Evolutionary conservation across 306 rosid genomes (phyloP), one percentile per base, ranked within the genome.

Genomic region (Coriaria nepalensis): DNA sequence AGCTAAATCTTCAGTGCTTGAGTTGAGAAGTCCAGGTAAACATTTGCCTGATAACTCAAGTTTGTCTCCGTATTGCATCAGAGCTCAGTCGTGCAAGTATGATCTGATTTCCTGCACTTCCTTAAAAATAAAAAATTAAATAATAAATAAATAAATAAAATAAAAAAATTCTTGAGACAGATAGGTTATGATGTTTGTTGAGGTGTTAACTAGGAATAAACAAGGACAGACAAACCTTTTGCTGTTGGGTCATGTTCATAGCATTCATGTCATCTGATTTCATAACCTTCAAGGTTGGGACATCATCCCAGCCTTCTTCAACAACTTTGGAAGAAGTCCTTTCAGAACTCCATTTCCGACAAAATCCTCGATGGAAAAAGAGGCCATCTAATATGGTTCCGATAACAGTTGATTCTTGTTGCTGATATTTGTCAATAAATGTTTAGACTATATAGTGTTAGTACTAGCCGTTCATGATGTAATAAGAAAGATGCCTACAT

Each of bases 271-370:
- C 95, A 59, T 81, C 86, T 7, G 74, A 56, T 52, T 54, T 69
- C 93, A 88, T 88, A 37, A 81, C 56, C 82, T 88, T 88, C 55
- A 88, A 62, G 32, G 95, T 88, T 10, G 97, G 83, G 4, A 81
- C 93, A 40, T 88, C 97, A 61, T 83, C 90, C 97, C 93, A 88
- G 34, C 95, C 95, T 74, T 88, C 83, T 35, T 81, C 64, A 87
- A 43, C 63, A 87, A 52, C 54, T 61, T 78, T 2, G 73, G 86
- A 50, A 83, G 72, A 57, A 82, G 55, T 11, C 20, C 86, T 64
- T 87, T 82, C 55, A 82, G 73, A 64, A 68, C 50, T 54, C 96
- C 94, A 55, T 70, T 71, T 57, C 96, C 96, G 42, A 73, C 73
- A 64, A 82, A 83, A 36, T 80, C 96, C 49, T 78, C 96, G 35